Percentiles rank a stretch among this genome's conserved stretches.
Evolutionary conservation across 2,329 filamentous ascomycete genomes (phyloP).

Genomic region (Cercospora sp.): DNA sequence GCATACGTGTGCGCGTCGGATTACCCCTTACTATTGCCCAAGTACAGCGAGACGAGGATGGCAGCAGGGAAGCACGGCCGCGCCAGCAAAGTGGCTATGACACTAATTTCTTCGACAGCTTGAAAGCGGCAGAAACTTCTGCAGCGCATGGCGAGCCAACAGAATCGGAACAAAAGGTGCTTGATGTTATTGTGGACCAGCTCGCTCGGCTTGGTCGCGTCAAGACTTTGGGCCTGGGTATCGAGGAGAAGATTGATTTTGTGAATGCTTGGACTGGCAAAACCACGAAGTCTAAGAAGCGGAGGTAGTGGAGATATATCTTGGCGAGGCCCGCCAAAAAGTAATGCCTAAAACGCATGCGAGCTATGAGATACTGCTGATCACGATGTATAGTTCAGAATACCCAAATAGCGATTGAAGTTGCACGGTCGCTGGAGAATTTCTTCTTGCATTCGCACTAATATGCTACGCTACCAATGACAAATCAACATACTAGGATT

Average conservation of each 20-base stretch:
- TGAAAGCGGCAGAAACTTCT: slow-evolving; percentile 38
- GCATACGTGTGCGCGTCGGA: slow-evolving; percentile 86
- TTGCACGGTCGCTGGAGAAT: neutral
- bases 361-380: neutral
- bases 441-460: neutral
- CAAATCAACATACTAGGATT: slow-evolving; percentile 24
- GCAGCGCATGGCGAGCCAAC: slow-evolving; percentile 33
- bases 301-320: neutral
- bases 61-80: slow-evolving; percentile 28
- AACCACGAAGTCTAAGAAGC: slow-evolving; percentile 18
- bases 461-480: neutral
- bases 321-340: neutral
- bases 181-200: slow-evolving; percentile 80
- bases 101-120: slow-evolving; percentile 50
- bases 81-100: slow-evolving; percentile 41
- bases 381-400: slow-evolving; percentile 7
- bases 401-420: slow-evolving; percentile 3
- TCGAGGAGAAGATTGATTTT: slow-evolving; percentile 81
- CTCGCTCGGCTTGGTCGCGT: slow-evolving; percentile 84
- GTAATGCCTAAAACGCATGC: neutral
- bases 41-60: slow-evolving; percentile 30
- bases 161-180: slow-evolving; percentile 64
- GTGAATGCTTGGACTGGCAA: slow-evolving; percentile 63
- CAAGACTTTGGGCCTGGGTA: slow-evolving; percentile 81
- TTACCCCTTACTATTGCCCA: slow-evolving; percentile 59